Base-by-base conservation (phyloP, 2,329 filamentous ascomycete genomes). In the Sporothrix brasiliensis region DNA sequence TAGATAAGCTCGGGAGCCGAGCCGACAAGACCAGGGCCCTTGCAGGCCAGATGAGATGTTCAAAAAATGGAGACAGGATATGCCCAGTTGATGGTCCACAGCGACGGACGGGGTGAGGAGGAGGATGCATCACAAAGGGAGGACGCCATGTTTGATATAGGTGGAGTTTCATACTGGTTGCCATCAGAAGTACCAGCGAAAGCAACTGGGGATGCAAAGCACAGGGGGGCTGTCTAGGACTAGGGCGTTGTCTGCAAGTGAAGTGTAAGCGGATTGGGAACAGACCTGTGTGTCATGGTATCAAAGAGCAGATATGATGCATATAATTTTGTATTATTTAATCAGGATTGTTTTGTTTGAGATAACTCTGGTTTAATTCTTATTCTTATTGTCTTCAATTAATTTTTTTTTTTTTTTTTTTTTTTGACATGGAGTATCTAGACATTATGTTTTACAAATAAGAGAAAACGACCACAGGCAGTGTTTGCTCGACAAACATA, bases 1-100 rank as follows among this genome's bases (percentile, higher is more conserved):
- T n/a, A 63, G 63, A 52, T 41, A 67, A 41, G 49, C 63, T 67
- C 49, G 63, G 63, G 30, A 53, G 27, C 63, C 63, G 63, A 67
- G 30, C 63, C 49, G 63, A 24, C 19, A 21, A 41, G 49, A 44
- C 58, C 47, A 65, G 44, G 14, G 41, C 6, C 27, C 44, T 65
- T 30, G 60, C 52, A 53, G 6, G 21, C 11, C 39, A 21, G 11
- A 39, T 24, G 27, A 21, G n/a, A 13, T 13, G 19, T 13, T 44
- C n/a, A 27, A n/a, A 30, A 56, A 56, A 56, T 30, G 53, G 53
- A 56, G 27, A 39, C 52, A 54, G 52, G 13, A 24, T 14, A 16
- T 14, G 19, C 19, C 14, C 27, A 56, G 27, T 27, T 27, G 14
- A 56, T 56, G 30, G 53, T 56, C 13, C 14, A 19, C 5, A 5